phyloP scores from a whole-genome alignment of 2,329 filamentous ascomycete species.

The Pseudocercospora eumusae region DNA sequence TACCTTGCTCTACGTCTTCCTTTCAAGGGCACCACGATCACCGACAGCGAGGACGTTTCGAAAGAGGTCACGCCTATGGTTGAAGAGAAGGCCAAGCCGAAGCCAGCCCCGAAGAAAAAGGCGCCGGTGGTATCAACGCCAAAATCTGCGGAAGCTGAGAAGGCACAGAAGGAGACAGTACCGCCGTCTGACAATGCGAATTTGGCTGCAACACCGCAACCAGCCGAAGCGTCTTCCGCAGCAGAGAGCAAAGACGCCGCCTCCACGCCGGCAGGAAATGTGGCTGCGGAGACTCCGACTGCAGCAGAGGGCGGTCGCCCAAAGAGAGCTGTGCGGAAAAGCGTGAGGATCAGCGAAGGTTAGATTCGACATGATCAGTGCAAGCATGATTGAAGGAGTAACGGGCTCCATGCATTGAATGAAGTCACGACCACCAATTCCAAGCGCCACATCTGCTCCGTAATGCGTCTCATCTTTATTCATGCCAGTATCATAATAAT shows the following conservation, averaged over 20 bases:
- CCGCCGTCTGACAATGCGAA: conserved; percentile 20
- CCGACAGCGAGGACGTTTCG: conserved; percentile 29
- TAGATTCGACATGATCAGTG: conserved; percentile 13
- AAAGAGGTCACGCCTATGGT: conserved; percentile 32
- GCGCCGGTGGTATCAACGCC: conserved; percentile 16
- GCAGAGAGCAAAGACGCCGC: neutral
- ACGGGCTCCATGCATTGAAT: neutral
- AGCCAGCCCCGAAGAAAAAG: conserved; percentile 27
- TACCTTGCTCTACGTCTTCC: conserved; percentile 60
- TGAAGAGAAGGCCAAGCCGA: conserved; percentile 26
- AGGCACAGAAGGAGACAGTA: conserved; percentile 25
- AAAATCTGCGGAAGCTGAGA: conserved; percentile 22
- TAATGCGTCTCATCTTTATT: conserved; percentile 1
- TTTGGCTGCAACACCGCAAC: conserved; percentile 14
- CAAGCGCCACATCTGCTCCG: neutral
- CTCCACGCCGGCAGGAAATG: conserved; percentile 3
- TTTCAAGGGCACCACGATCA: conserved; percentile 30
- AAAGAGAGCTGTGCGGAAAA: conserved; percentile 35
- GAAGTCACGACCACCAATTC: neutral
- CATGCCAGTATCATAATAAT: neutral
- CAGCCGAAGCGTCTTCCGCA: conserved; percentile 1
- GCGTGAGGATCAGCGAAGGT: conserved; percentile 38
- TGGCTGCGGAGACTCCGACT: conserved; percentile 13
- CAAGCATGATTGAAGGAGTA: neutral
- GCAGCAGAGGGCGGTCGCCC: conserved; percentile 29